Percentiles rank a stretch among this genome's conserved stretches.
phyloP scores from a whole-genome alignment of 208 protist species.

The Leptomonas seymouri region DNA sequence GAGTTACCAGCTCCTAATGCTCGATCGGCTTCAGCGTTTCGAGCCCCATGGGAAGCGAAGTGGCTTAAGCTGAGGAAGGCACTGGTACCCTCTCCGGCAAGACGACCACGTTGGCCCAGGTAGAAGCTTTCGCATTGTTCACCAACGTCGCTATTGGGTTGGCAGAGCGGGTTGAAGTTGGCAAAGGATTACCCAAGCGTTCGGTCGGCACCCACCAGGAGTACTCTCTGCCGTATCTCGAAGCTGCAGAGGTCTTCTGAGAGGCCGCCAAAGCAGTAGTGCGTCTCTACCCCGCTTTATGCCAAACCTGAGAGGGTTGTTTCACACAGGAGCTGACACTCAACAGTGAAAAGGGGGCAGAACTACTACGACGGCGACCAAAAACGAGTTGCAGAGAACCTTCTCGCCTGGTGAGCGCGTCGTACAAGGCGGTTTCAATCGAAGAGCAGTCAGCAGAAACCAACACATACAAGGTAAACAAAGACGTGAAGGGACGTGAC shows the following conservation, averaged over 20 bases:
- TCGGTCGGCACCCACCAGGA: constrained; percentile 14
- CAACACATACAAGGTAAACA: not conserved
- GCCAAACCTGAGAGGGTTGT: not conserved
- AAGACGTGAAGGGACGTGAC: not conserved
- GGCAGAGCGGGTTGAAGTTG: not conserved
- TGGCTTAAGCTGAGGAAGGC: not conserved
- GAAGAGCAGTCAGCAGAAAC: no score
- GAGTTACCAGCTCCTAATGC: not conserved
- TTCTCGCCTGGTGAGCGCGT: constrained; percentile 1
- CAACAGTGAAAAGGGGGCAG: constrained; percentile 3
- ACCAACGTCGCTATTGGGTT: not conserved
- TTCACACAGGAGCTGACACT: constrained; percentile 7
- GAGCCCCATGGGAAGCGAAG: not conserved
- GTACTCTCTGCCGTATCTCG: not conserved
- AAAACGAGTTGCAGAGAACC: constrained; percentile 4
- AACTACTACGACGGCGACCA: not conserved
- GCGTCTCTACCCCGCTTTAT: not conserved
- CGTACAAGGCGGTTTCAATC: no score
- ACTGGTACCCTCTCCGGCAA: not conserved
- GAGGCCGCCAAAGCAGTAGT: not conserved
- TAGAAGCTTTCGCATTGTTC: no score
- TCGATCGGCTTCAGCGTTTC: not conserved
- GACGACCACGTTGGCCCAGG: no score
- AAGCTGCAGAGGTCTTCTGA: constrained; percentile 8
- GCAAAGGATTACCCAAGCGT: constrained; percentile 7